phyloP scores from a whole-genome alignment of 75 land plant species.

The Gnetum montanum region DNA sequence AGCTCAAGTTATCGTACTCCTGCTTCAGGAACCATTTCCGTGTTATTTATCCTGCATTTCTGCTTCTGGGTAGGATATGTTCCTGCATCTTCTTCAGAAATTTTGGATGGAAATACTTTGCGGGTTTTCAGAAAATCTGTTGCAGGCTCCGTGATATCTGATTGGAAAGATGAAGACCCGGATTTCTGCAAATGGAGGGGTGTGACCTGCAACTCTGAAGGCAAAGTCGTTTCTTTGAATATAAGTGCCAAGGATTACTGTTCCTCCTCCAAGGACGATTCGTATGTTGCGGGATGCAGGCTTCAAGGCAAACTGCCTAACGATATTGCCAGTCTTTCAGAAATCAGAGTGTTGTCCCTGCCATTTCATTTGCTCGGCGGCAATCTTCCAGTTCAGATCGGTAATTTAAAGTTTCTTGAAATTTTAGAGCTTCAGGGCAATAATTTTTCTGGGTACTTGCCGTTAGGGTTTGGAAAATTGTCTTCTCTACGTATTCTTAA shows the following conservation, averaged over 20 bases:
- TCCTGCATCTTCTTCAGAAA: background rate
- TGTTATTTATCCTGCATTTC: background rate
- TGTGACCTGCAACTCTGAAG: constrained; percentile 25
- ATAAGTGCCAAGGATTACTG: constrained; percentile 9
- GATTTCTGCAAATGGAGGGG: constrained; percentile 51
- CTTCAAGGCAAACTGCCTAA: constrained; percentile 23
- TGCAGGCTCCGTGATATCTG: constrained; percentile 13
- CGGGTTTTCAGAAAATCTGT: constrained; percentile 28
- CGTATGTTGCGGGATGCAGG: background rate
- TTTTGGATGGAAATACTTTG: constrained; percentile 24
- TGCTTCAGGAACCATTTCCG: too few relatives aligned
- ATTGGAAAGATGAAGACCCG: constrained; percentile 20
- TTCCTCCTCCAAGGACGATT: background rate
- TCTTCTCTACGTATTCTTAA: constrained; percentile 20
- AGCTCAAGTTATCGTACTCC: too few relatives aligned
- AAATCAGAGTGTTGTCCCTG: constrained; percentile 27
- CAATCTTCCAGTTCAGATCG: constrained; percentile 24
- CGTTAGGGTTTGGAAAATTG: constrained; percentile 19
- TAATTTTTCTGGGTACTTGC: constrained; percentile 39
- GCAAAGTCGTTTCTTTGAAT: constrained; percentile 22
- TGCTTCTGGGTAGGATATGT: background rate
- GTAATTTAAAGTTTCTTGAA: constrained; percentile 16
- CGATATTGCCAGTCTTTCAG: constrained; percentile 22
- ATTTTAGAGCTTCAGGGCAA: constrained; percentile 38
- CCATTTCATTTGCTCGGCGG: constrained; percentile 30